Conservation (phyloP, 768 basidiomycete genomes). For the Leccinum sublutescens region DNA sequence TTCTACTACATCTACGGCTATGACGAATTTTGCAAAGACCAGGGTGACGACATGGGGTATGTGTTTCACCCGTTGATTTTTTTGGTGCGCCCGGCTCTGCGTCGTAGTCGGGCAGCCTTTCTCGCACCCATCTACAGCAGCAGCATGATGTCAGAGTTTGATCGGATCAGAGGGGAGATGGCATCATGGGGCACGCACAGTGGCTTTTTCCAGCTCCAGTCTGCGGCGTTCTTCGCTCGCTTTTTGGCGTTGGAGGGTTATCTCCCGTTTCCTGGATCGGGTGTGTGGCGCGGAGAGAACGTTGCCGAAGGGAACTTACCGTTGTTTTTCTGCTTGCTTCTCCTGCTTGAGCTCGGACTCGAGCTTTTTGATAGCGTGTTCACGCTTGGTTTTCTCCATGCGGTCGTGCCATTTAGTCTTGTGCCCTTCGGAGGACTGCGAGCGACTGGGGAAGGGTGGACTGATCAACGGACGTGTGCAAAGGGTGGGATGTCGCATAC, state of each 20-base stretch:
- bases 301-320: conserved; percentile 38
- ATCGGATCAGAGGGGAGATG: neutral
- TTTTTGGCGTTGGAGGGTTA: conserved; percentile 68
- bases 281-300: neutral
- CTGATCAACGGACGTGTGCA: conserved; percentile 5
- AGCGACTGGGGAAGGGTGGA: conserved; percentile 46
- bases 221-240: conserved; percentile 71
- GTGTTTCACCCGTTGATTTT: conserved; percentile 70
- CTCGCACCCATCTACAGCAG: conserved; percentile 70
- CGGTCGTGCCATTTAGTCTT: conserved; percentile 72
- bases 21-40: neutral
- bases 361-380: conserved; percentile 69
- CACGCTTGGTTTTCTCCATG: conserved; percentile 65
- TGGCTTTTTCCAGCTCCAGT: conserved; percentile 41
- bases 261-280: conserved; percentile 54
- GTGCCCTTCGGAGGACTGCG: conserved; percentile 61
- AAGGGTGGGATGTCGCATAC: conserved; percentile 34
- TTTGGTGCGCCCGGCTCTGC: conserved; percentile 73
- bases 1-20: conserved; percentile 13
- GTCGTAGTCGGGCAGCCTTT: conserved; percentile 70
- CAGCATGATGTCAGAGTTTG: neutral
- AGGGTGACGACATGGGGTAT: neutral
- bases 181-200: conserved; percentile 5
- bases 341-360: conserved; percentile 74
- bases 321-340: conserved; percentile 62